Conservation (phyloP, 192 early-diverging fungal species). For the Backusella tarrabulga region DNA sequence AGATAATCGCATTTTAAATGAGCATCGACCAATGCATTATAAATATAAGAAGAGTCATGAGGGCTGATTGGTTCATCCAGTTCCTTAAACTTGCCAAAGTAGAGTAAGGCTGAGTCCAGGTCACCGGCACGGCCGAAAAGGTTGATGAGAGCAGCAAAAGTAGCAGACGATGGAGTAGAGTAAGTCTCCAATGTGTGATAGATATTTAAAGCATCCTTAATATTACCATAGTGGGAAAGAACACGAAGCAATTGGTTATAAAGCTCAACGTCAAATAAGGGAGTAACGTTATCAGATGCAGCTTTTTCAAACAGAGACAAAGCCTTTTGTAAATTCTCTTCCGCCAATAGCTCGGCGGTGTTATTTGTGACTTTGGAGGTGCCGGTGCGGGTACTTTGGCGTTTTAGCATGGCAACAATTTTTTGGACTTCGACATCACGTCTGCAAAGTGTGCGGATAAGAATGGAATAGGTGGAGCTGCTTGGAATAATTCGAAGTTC, state of each 20-base stretch:
- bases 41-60: slow-evolving; percentile 33
- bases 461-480: slow-evolving; percentile 25
- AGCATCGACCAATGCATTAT: slow-evolving; percentile 39
- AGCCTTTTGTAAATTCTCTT: slow-evolving; percentile 33
- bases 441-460: slow-evolving; percentile 32
- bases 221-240: slow-evolving; percentile 37
- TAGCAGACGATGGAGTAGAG: slow-evolving; percentile 43
- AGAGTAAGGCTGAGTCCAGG: slow-evolving; percentile 19
- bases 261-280: slow-evolving; percentile 34
- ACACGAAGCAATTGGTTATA: slow-evolving; percentile 37
- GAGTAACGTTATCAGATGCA: slow-evolving; percentile 15
- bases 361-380: slow-evolving; percentile 8
- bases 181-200: slow-evolving; percentile 24
- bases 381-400: slow-evolving; percentile 26
- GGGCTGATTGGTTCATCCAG: not conserved
- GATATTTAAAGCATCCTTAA: slow-evolving; percentile 22
- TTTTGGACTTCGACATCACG: slow-evolving; percentile 43
- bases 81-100: slow-evolving; percentile 28
- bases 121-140: slow-evolving; percentile 40
- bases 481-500: slow-evolving; percentile 12
- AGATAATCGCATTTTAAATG: slow-evolving; percentile 33
- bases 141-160: slow-evolving; percentile 58
- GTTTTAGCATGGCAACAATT: slow-evolving; percentile 32
- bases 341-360: slow-evolving; percentile 22
- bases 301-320: slow-evolving; percentile 33